These are phyloP conservation scores for Calonectria crousiana DNA, from an alignment of 2,329 filamentous ascomycete species.

Conservation along the genomic window DNA sequence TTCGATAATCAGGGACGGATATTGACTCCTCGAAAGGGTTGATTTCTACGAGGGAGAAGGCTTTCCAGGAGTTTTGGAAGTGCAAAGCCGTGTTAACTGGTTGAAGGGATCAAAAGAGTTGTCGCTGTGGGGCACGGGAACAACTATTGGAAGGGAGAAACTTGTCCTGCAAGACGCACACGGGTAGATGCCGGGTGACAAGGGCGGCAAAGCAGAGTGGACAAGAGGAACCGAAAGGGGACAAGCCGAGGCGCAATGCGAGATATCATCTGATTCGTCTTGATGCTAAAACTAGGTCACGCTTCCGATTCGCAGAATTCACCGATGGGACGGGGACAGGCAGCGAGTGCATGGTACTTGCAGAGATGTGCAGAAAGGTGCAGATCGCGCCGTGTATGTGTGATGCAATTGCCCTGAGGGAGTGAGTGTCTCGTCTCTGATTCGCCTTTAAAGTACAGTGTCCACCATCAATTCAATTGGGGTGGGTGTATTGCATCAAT, in stretches of 20 bases:
- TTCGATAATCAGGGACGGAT: conserved; percentile 33
- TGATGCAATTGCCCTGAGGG: conserved; percentile 14
- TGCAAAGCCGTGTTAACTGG: neutral
- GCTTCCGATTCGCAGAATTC: conserved; percentile 11
- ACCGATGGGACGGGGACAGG: neutral
- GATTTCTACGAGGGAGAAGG: conserved; percentile 32
- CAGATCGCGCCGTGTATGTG: conserved; percentile 17
- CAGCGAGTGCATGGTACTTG: conserved; percentile 2
- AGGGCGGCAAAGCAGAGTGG: conserved; percentile 12
- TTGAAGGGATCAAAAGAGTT: neutral
- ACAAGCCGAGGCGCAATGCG: neutral
- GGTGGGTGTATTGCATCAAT: conserved; percentile 40
- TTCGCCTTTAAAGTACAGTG: conserved; percentile 28
- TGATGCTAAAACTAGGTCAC: neutral
- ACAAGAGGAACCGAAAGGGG: neutral
- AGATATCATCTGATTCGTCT: conserved; percentile 3
- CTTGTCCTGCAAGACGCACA: neutral
- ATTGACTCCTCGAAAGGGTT: conserved; percentile 33
- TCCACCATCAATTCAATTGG: conserved; percentile 36
- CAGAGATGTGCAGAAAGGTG: neutral
- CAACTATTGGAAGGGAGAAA: conserved; percentile 26
- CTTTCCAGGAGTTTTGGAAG: conserved; percentile 16
- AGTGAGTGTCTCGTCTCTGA: conserved; percentile 18
- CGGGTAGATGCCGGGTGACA: neutral
- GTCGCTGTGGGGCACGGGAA: neutral